A percentile compares a stretch with the other conserved stretches of the same genome.
These are phyloP conservation scores for Claviceps spartinae DNA, from an alignment of 2,329 filamentous ascomycete species.

Conservation along the genomic window DNA sequence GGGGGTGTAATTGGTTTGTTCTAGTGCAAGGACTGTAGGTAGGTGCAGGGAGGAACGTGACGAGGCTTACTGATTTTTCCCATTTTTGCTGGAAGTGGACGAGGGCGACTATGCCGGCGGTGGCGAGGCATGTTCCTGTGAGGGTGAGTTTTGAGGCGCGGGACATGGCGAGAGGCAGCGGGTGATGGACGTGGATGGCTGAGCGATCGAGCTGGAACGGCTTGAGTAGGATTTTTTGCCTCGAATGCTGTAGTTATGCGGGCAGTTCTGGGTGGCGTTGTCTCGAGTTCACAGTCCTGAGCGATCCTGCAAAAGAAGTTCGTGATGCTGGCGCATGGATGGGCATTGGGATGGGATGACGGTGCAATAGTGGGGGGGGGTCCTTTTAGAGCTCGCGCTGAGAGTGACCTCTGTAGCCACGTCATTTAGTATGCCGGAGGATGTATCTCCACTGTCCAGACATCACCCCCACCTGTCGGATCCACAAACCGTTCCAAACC, in stretches of 20 bases:
- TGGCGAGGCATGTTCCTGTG: conserved; percentile 60
- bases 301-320: not conserved
- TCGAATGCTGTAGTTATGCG: too few species aligned
- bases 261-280: too few species aligned
- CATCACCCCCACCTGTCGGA: not conserved
- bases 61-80: conserved; percentile 59
- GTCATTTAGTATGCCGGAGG: not conserved
- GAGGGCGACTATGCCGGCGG: conserved; percentile 62
- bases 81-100: conserved; percentile 82
- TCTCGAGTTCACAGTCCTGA: too few species aligned
- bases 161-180: conserved; percentile 52
- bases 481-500: not conserved
- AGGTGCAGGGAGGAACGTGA: not conserved
- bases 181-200: not conserved
- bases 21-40: too few species aligned
- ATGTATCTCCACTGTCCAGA: not conserved
- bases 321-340: not conserved
- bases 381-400: not conserved
- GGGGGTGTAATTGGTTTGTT: too few species aligned
- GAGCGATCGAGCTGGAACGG: not conserved
- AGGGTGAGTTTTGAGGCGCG: conserved; percentile 80
- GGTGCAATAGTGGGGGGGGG: not conserved
- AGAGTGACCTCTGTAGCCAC: not conserved
- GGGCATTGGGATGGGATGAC: not conserved
- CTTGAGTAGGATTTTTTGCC: not conserved